phyloP scores from a whole-genome alignment of 305 asterid species.

The Solanum hybrid region DNA sequence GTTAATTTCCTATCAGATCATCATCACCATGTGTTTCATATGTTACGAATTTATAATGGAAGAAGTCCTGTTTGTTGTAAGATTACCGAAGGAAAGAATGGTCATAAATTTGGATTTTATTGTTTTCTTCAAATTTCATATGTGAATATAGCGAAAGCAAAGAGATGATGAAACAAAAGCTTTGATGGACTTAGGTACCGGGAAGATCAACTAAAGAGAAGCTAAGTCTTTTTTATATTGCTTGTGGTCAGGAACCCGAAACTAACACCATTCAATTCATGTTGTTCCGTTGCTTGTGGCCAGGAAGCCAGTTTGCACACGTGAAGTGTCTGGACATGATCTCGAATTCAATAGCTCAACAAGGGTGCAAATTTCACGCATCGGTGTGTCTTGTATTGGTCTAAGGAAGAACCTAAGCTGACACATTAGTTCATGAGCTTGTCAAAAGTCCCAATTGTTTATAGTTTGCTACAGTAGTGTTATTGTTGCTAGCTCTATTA shows the following conservation, averaged over 20 bases:
- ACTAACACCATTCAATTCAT: not conserved
- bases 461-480: not conserved
- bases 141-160: too few relatives aligned
- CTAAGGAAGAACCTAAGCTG: not conserved
- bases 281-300: not conserved
- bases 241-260: not conserved
- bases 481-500: not conserved
- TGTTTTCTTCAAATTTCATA: too few relatives aligned
- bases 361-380: not conserved
- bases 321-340: not conserved
- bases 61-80: too few relatives aligned
- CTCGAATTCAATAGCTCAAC: not conserved
- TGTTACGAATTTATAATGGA: too few relatives aligned
- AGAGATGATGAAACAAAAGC: too few relatives aligned
- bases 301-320: not conserved
- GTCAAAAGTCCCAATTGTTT: not conserved
- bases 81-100: too few relatives aligned
- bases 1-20: too few relatives aligned
- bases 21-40: too few relatives aligned
- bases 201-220: too few relatives aligned
- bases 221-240: not conserved
- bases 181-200: too few relatives aligned
- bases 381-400: not conserved
- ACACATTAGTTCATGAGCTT: not conserved
- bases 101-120: too few relatives aligned